Conservation (phyloP, 306 rosid genomes). For the Fagus sylvatica region DNA sequence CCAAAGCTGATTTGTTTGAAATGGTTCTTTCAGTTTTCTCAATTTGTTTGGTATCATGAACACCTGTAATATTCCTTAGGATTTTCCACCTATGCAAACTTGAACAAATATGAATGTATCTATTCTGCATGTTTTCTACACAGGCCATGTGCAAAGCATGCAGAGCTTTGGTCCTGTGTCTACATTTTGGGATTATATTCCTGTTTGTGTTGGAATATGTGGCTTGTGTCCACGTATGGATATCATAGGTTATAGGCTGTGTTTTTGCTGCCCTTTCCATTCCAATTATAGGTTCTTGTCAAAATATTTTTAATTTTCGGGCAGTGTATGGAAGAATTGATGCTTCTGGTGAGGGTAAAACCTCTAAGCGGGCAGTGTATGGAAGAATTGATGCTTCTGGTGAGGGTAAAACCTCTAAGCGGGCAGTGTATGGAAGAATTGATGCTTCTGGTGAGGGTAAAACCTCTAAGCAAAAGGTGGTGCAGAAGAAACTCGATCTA, state of each 20-base stretch:
- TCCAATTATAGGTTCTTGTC: constrained; percentile 1
- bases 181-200: no score
- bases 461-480: not conserved
- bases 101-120: not conserved
- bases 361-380: no score
- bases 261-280: not conserved
- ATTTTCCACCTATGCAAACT: not conserved
- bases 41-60: not conserved
- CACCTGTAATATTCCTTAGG: not conserved
- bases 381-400: no score
- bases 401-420: no score
- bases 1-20: not conserved
- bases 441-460: constrained; percentile 2
- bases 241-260: not conserved
- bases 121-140: not conserved
- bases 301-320: not conserved
- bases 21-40: not conserved
- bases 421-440: not conserved
- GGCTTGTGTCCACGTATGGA: not conserved
- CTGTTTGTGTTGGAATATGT: not conserved
- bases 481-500: not conserved
- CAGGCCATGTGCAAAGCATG: not conserved
- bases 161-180: not conserved
- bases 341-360: constrained; percentile 6
- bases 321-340: not conserved